These are phyloP conservation scores for Solanum gracilifrons DNA, from an alignment of 257 asterid species.

Conservation along the genomic window DNA sequence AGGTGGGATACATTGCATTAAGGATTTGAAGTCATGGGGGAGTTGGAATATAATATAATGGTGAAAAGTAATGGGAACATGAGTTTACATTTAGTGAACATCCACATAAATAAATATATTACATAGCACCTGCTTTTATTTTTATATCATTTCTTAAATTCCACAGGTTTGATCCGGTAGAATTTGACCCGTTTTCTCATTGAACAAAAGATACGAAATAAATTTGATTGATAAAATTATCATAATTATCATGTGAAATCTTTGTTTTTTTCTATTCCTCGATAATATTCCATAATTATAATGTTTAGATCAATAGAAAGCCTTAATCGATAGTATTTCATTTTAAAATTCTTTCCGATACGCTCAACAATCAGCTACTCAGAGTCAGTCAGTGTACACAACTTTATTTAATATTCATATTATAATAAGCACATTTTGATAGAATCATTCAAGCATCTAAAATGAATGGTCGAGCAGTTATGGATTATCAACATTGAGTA, in stretches of 20 bases:
- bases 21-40: not conserved
- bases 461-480: not conserved
- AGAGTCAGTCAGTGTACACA: not conserved
- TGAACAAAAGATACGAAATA: not conserved
- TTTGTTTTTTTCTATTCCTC: not conserved
- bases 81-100: not conserved
- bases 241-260: not conserved
- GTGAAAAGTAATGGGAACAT: not conserved
- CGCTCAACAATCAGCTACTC: not conserved
- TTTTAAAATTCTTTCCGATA: too few relatives aligned
- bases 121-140: not conserved
- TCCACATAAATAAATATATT: not conserved
- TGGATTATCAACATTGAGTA: not conserved
- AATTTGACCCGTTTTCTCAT: too few relatives aligned
- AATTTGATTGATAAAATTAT: not conserved
- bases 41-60: not conserved
- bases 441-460: not conserved
- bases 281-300: too few relatives aligned
- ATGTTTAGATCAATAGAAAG: too few relatives aligned
- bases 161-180: not conserved
- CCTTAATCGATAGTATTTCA: too few relatives aligned
- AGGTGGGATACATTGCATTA: not conserved
- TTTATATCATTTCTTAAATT: not conserved
- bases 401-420: not conserved
- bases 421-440: not conserved